These are phyloP conservation scores for Mucor piriformis DNA, from an alignment of 371 early-diverging fungal species.

Conservation along the genomic window DNA sequence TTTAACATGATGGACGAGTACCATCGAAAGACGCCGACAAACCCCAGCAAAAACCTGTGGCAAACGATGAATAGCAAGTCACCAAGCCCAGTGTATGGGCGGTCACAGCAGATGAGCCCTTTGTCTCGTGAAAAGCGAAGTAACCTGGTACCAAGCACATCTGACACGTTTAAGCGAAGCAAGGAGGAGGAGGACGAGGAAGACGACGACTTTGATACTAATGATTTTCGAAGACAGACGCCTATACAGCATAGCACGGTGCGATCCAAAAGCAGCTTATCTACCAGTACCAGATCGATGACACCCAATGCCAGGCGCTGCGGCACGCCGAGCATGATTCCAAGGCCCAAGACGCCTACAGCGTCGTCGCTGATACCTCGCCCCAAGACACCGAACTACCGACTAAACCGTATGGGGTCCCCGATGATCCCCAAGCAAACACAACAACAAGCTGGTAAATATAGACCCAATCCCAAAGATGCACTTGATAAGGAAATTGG, in stretches of 20 bases:
- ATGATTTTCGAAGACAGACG: slow-evolving; percentile 15
- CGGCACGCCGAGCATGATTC: slow-evolving; percentile 34
- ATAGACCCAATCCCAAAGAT: slow-evolving; percentile 54
- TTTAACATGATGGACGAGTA: not conserved
- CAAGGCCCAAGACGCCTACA: slow-evolving; percentile 36
- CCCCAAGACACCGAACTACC: slow-evolving; percentile 3
- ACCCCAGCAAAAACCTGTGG: not conserved
- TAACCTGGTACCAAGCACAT: slow-evolving; percentile 2
- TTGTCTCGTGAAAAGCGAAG: slow-evolving; percentile 1
- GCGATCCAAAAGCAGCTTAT: slow-evolving; percentile 8
- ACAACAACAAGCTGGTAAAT: slow-evolving; percentile 25
- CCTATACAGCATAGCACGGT: not conserved
- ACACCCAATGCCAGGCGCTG: slow-evolving; percentile 23
- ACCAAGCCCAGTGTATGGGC: slow-evolving; percentile 6
- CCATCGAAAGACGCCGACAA: not conserved
- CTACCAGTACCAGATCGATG: slow-evolving; percentile 10
- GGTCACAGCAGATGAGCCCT: slow-evolving; percentile 3
- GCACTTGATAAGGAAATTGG: slow-evolving; percentile 61
- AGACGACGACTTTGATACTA: slow-evolving; percentile 11
- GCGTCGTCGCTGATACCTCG: not conserved
- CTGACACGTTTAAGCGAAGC: not conserved
- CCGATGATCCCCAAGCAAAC: slow-evolving; percentile 14
- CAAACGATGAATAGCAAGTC: slow-evolving; percentile 4
- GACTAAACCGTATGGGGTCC: slow-evolving; percentile 20
- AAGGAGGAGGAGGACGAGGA: slow-evolving; percentile 9